Evolutionary conservation across 169 alveolate genomes (phyloP).

Genomic region (Plasmodium fragile): DNA sequence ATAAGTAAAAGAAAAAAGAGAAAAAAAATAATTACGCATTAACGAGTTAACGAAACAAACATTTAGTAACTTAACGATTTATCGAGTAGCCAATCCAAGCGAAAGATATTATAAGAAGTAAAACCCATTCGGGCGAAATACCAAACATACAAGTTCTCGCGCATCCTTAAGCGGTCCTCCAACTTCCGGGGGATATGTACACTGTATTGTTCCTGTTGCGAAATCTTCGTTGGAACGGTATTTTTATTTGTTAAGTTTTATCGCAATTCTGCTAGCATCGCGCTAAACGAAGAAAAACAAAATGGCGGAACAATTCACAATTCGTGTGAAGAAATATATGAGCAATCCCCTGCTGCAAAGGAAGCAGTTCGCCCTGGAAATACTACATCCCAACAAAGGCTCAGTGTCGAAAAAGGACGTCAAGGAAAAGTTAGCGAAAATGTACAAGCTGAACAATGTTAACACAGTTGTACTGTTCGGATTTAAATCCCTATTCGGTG

Average conservation of each 20-base stretch:
- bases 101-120: background rate
- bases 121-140: background rate
- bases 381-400: conserved; percentile 94
- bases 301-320: conserved; percentile 82
- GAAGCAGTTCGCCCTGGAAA: conserved; percentile 93
- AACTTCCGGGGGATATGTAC: background rate
- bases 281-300: conserved; percentile 11
- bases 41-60: background rate
- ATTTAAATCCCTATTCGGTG: conserved; percentile 96
- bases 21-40: background rate
- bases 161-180: background rate
- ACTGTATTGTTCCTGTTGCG: background rate
- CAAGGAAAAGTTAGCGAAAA: conserved; percentile 91
- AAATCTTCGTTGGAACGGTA: background rate
- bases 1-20: background rate
- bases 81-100: background rate
- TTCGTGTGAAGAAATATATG: conserved; percentile 91
- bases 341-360: conserved; percentile 93
- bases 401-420: conserved; percentile 93
- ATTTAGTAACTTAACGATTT: background rate
- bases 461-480: conserved; percentile 92
- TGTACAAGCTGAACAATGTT: conserved; percentile 90
- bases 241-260: too few relatives aligned
- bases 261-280: background rate
- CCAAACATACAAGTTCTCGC: background rate